Evolutionary conservation across 2,329 filamentous ascomycete genomes (phyloP), one percentile per base, ranked within the genome.

Genomic region (Fusarium luffae): DNA sequence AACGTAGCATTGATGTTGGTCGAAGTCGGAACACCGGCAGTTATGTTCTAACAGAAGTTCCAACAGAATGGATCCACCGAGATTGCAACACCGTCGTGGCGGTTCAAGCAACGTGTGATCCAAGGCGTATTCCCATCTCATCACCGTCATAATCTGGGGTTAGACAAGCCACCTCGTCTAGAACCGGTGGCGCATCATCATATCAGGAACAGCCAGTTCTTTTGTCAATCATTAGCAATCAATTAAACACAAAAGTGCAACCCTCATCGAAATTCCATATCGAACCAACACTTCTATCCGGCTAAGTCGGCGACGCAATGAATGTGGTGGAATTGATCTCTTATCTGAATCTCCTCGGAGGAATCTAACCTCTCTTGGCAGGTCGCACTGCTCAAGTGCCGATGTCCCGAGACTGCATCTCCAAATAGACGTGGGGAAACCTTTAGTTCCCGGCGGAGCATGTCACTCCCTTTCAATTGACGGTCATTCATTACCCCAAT

Each of bases 231-330:
- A 10, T 52, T 42, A 19, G 49, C 5, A 21, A 42, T 19, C 18
- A 27, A 27, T 42, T 28, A 14, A 37, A 23, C 13, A 51, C 49
- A 51, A 52, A 52, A 42, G 23, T 52, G 37, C 49, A 52, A 7
- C 14, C 10, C 7, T 42, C 8, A 7, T 18, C 7, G 11, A 28
- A 19, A 5, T 7, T 1, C 19, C 21, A 12, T n/a, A 25, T 51
- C 23, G 25, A 41, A 19, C 13, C 42, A 43, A 43, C 27, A 46
- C 7, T 34, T 7, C 6, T 28, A 42, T n/a, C 34, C 60, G 60
- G 62, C 41, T 65, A 59, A 65, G 7, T 65, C 62, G 62, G 62
- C 60, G 41, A 65, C 37, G 49, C 25, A 49, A 41, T 37, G 25
- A 1, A 40, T 7, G 43, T 32, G 16, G 11, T 42, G 19, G n/a